Conservation (phyloP, 73 alveolate genomes). For the Paramecium sonneborni region DNA sequence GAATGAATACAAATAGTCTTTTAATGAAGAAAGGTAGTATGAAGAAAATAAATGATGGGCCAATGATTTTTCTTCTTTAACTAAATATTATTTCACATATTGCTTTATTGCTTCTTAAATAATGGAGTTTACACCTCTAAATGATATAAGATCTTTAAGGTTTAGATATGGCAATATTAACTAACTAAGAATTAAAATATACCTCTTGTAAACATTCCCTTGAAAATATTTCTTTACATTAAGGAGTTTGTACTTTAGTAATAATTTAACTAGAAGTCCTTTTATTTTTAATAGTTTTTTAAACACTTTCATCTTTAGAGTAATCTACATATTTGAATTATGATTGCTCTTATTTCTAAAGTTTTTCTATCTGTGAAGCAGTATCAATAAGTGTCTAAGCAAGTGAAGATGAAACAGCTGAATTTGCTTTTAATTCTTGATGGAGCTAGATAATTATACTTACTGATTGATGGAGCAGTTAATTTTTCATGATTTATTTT, state of each 20-base stretch:
- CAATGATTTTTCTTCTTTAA: background rate
- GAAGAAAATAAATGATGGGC: background rate
- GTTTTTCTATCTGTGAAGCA: background rate
- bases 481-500: background rate
- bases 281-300: background rate
- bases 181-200: background rate
- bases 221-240: background rate
- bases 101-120: background rate
- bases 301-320: background rate
- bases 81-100: background rate
- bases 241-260: background rate
- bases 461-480: background rate
- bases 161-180: background rate
- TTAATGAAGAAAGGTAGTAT: background rate
- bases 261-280: background rate
- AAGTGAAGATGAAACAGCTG: background rate
- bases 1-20: background rate
- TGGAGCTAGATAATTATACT: background rate
- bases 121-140: background rate
- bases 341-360: background rate
- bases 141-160: background rate
- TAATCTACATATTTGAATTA: background rate
- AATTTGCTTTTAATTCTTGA: background rate
- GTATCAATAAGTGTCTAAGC: background rate
- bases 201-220: background rate